phyloP scores from a whole-genome alignment of 2,329 filamentous ascomycete species.

The Pseudopyrenochaeta lycopersici region DNA sequence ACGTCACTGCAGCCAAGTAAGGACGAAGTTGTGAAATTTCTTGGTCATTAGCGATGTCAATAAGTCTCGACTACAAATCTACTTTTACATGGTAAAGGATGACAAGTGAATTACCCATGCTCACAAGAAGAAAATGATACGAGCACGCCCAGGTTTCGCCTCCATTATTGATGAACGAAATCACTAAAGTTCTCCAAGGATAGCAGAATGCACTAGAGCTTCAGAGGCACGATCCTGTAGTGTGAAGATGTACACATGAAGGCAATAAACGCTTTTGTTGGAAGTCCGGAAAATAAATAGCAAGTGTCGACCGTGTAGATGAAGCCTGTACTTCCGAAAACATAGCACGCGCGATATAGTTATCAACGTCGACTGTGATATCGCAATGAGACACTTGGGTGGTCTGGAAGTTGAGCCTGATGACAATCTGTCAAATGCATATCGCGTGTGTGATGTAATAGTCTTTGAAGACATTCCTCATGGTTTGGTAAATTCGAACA shows the following conservation, averaged over 20 bases:
- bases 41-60: too few species aligned
- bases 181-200: slow-evolving; percentile 2
- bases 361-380: neutral
- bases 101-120: neutral
- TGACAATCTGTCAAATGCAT: neutral
- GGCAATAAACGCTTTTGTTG: slow-evolving; percentile 15
- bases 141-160: too few species aligned
- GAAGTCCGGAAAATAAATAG: neutral
- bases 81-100: too few species aligned
- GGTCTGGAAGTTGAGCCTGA: neutral
- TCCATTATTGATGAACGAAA: neutral
- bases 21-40: too few species aligned
- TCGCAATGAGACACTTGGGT: neutral
- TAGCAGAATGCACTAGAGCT: neutral
- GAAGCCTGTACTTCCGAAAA: slow-evolving; percentile 1
- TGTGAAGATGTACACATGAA: slow-evolving; percentile 9
- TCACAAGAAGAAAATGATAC: neutral
- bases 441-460: neutral
- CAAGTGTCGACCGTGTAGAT: neutral
- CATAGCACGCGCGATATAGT: slow-evolving; percentile 5
- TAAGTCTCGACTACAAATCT: too few species aligned
- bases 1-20: too few species aligned
- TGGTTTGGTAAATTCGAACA: neutral
- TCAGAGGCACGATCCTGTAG: neutral
- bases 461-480: neutral